Evolutionary conservation across 257 asterid species (phyloP).

Genomic region (Petunia axillaris): DNA sequence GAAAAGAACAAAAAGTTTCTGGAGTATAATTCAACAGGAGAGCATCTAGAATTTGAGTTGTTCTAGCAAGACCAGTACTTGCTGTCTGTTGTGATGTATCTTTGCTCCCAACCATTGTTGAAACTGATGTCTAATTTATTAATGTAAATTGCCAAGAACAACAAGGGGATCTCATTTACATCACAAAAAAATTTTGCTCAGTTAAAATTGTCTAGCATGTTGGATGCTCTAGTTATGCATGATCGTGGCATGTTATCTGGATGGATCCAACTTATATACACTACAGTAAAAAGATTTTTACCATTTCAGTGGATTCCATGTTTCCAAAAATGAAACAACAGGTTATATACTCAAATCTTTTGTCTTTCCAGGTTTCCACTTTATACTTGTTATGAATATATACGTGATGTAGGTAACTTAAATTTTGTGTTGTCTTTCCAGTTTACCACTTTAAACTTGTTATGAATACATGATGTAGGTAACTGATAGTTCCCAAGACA

Average conservation of each 20-base stretch:
- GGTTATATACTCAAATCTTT: background rate
- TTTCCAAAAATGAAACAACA: too few species aligned
- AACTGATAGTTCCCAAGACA: too few species aligned
- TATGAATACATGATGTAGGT: too few species aligned
- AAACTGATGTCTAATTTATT: constrained; percentile 8
- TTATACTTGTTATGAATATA: too few species aligned
- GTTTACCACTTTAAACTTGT: too few species aligned
- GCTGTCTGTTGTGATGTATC: constrained; percentile 17
- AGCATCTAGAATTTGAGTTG: constrained; percentile 24
- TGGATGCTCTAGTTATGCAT: constrained; percentile 14
- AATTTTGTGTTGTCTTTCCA: too few species aligned
- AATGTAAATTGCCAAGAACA: background rate
- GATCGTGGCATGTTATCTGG: constrained; percentile 11
- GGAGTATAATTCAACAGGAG: constrained; percentile 25
- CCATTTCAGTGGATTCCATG: too few species aligned
- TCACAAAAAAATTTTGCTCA: constrained; percentile 18
- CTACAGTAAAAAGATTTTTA: too few species aligned
- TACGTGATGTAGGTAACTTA: too few species aligned
- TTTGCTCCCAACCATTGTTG: background rate
- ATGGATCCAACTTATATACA: too few species aligned
- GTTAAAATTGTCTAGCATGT: background rate
- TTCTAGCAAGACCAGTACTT: constrained; percentile 20
- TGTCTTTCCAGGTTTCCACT: background rate
- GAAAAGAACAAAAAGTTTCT: constrained; percentile 32
- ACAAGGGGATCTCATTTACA: background rate